Base-by-base conservation (phyloP, 257 asterid species). In the Henckelia pumila region DNA sequence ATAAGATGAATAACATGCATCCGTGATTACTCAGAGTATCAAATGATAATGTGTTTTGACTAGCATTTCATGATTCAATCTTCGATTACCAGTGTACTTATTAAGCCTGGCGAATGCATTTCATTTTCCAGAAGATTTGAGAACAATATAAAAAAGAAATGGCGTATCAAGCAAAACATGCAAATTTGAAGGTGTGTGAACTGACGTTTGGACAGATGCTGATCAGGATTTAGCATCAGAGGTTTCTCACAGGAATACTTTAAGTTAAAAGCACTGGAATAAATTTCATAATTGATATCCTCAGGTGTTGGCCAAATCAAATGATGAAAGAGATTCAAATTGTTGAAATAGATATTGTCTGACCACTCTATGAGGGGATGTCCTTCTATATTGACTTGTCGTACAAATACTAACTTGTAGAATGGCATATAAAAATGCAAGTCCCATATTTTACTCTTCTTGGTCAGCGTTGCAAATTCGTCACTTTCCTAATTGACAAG, bases 401-500 rank as follows among this genome's bases (percentile, higher is more conserved):
- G n/a, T 7, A 13, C 4, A 10, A 60, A 14, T 60, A 8, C 22
- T 2, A n/a, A 29, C 49, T 59, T 59, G 47, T 24, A 29, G 1
- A 22, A 2, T 62, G 6, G 59, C 68, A 26, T 58, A 24, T 19
- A 7, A 3, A 33, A 3, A 33, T 50, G 35, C n/a, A 56, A 62
- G 61, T 50, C 69, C 60, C 20, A 14, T 50, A 73, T 26, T 33
- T 55, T 59, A 19, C 21, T 62, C 59, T 20, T 76, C 58, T 47
- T 66, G 19, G 44, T 30, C 47, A 68, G 23, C 56, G 57, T 33
- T 47, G 26, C 14, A 22, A 49, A 55, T 61, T 56, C 26, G 50
- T 37, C 56, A 28, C 21, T 21, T 57, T 61, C 35, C 25, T 61
- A 58, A 22, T 56, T 58, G 63, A 40, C 28, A 8, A 37, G 63